These are phyloP conservation scores for Russula ochroleuca DNA, from an alignment of 768 basidiomycete species.

Conservation along the genomic window DNA sequence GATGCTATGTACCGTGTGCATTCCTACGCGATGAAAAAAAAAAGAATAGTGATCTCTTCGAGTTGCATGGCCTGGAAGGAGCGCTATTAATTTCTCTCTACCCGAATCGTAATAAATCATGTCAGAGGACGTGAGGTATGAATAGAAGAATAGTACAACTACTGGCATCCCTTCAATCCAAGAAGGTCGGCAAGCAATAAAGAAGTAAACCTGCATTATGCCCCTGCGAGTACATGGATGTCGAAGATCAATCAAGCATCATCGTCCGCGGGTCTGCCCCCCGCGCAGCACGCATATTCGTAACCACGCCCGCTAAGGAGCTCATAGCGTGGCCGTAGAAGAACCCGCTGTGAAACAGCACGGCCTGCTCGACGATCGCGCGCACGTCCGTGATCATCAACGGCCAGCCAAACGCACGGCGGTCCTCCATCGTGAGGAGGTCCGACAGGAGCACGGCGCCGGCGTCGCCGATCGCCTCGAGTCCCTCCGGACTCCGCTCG, in stretches of 20 bases:
- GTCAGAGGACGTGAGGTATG: too few relatives aligned
- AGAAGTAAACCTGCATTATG: background rate
- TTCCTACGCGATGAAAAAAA: background rate
- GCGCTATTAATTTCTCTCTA: background rate
- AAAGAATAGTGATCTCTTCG: background rate
- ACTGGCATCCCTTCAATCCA: background rate
- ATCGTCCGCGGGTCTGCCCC: constrained; percentile 38
- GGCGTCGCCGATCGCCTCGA: constrained; percentile 34
- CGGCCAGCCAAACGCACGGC: constrained; percentile 40
- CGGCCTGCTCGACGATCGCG: constrained; percentile 42
- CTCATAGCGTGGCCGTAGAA: constrained; percentile 41
- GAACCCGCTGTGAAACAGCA: constrained; percentile 35
- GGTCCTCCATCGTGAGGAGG: constrained; percentile 42
- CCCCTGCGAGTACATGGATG: background rate
- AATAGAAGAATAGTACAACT: too few relatives aligned
- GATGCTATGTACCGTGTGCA: too few relatives aligned
- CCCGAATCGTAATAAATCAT: background rate
- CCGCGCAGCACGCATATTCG: constrained; percentile 38
- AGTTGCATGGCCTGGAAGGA: background rate
- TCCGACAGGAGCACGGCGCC: constrained; percentile 43
- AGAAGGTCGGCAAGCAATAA: background rate
- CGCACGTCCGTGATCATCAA: constrained; percentile 43
- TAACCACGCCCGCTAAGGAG: constrained; percentile 40
- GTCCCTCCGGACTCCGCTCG: constrained; percentile 38
- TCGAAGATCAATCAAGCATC: constrained; percentile 35